Evolutionary conservation across 1,139 yeast species (phyloP).

Genomic region (Hansenula lynferdii): DNA sequence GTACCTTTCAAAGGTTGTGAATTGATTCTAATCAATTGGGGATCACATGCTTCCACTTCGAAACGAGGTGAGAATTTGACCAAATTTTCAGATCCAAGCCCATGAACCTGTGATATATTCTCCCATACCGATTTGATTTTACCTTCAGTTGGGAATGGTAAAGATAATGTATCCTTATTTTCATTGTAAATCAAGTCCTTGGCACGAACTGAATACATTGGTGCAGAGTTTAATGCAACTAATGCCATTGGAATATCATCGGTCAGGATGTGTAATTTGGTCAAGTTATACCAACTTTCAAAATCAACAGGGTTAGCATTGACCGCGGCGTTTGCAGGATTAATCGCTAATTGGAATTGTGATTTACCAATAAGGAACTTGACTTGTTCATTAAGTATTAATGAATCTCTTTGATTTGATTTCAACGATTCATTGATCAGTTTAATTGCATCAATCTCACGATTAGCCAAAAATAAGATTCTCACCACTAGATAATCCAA

Average conservation of each 20-base stretch:
- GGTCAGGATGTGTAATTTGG: slow-evolving; percentile 63
- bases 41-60: slow-evolving; percentile 54
- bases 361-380: slow-evolving; percentile 64
- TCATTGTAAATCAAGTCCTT: slow-evolving; percentile 54
- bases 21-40: slow-evolving; percentile 65
- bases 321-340: slow-evolving; percentile 70
- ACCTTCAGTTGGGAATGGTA: slow-evolving; percentile 77
- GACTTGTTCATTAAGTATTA: slow-evolving; percentile 56
- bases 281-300: slow-evolving; percentile 74
- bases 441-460: slow-evolving; percentile 69
- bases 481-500: slow-evolving; percentile 47
- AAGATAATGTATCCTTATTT: slow-evolving; percentile 61
- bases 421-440: slow-evolving; percentile 52
- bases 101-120: slow-evolving; percentile 47
- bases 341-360: slow-evolving; percentile 67
- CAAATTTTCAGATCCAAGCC: slow-evolving; percentile 46
- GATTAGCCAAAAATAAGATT: slow-evolving; percentile 50
- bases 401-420: slow-evolving; percentile 56
- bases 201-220: slow-evolving; percentile 73
- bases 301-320: slow-evolving; percentile 83
- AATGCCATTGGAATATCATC: slow-evolving; percentile 76
- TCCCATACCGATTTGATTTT: slow-evolving; percentile 49
- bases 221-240: slow-evolving; percentile 82
- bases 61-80: slow-evolving; percentile 33
- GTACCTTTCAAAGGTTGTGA: slow-evolving; percentile 77